These are phyloP conservation scores for Cyberlindnera americana DNA, from an alignment of 805 yeast species.

Conservation along the genomic window DNA sequence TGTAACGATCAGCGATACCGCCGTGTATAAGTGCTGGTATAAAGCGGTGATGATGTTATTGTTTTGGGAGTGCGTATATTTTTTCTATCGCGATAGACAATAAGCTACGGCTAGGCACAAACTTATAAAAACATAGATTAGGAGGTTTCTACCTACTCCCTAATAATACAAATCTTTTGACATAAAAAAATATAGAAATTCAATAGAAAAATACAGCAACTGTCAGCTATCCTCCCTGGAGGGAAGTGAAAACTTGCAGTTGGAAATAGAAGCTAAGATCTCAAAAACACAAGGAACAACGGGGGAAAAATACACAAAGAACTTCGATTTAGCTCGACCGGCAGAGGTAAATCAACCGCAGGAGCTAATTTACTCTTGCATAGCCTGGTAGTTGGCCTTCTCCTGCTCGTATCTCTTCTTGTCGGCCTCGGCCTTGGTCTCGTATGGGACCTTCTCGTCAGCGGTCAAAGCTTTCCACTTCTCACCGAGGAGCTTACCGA, in stretches of 20 bases:
- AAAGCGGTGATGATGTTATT: too few species aligned
- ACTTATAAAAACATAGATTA: too few species aligned
- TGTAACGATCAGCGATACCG: too few species aligned
- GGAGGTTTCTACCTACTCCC: neutral
- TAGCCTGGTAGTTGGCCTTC: slow-evolving; percentile 69
- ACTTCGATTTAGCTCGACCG: too few species aligned
- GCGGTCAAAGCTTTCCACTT: slow-evolving; percentile 89
- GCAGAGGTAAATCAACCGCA: too few species aligned
- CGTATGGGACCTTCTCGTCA: slow-evolving; percentile 86
- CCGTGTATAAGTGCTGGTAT: too few species aligned
- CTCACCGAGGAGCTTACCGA: slow-evolving; percentile 93
- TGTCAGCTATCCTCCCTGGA: neutral
- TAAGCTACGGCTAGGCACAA: too few species aligned
- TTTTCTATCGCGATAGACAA: too few species aligned
- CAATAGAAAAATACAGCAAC: slow-evolving; percentile 10
- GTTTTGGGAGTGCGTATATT: too few species aligned
- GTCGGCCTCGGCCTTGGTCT: slow-evolving; percentile 89
- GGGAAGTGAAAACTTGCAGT: slow-evolving; percentile 3
- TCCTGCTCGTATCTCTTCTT: slow-evolving; percentile 97
- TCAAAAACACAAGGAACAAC: neutral
- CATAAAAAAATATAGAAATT: neutral
- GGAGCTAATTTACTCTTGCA: slow-evolving; percentile 11
- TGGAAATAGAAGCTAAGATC: too few species aligned
- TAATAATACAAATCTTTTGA: slow-evolving; percentile 1
- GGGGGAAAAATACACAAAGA: too few species aligned